phyloP scores from a whole-genome alignment of 1,284 basidiomycete genomes.

The Trichosporon sp. region DNA sequence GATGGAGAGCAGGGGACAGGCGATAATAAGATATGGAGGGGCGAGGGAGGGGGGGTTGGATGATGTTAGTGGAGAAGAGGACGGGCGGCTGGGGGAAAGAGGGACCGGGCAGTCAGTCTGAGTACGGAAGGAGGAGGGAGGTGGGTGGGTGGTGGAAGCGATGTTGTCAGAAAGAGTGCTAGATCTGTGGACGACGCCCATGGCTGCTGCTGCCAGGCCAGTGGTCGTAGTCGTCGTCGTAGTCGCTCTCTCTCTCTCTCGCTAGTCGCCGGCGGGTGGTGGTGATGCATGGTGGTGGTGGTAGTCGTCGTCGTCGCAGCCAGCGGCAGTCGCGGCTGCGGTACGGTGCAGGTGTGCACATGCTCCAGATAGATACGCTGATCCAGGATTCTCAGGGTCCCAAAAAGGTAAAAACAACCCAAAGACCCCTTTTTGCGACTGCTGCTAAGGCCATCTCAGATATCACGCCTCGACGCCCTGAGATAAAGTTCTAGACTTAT shows the following conservation, averaged over 20 bases:
- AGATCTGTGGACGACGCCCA: no score
- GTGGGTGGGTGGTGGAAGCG: not conserved
- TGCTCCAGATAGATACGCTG: not conserved
- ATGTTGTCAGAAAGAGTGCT: not conserved
- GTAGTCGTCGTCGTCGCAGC: not conserved
- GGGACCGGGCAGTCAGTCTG: not conserved
- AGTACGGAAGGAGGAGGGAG: no score
- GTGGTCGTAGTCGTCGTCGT: not conserved
- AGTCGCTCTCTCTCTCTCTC: no score
- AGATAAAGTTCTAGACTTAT: not conserved
- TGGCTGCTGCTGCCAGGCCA: no score
- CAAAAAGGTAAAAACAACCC: not conserved
- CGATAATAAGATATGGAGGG: not conserved
- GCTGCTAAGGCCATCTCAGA: not conserved
- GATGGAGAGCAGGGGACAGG: not conserved
- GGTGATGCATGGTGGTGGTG: no score
- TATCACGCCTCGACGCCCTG: not conserved
- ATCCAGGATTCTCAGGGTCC: conserved; percentile 1
- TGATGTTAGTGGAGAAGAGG: not conserved
- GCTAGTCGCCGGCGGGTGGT: no score
- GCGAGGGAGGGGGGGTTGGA: not conserved
- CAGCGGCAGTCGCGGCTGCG: no score
- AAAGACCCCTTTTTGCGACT: conserved; percentile 1
- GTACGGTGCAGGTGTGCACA: not conserved
- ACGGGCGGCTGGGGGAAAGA: not conserved